These are phyloP conservation scores for Patellifolia procumbens DNA, from an alignment of 179 eudicot species.

Conservation along the genomic window DNA sequence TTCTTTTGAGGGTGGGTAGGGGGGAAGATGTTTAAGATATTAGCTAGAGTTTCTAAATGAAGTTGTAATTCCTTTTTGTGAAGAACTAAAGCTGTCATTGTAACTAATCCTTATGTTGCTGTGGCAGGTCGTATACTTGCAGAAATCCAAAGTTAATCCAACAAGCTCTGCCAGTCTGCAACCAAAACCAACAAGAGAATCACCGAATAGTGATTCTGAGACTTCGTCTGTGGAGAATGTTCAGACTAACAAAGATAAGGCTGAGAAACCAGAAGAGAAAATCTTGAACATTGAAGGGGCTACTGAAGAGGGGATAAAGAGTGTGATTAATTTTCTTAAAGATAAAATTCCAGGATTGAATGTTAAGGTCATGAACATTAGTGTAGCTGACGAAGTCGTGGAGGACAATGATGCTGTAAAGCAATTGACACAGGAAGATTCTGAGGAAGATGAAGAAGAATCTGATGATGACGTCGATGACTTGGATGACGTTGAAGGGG, in stretches of 20 bases:
- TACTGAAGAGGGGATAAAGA: constrained; percentile 87
- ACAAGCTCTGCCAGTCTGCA: constrained; percentile 45
- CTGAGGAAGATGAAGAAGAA: constrained; percentile 43
- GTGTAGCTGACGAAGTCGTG: constrained; percentile 54
- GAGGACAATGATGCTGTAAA: constrained; percentile 64
- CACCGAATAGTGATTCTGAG: constrained; percentile 53
- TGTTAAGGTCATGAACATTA: constrained; percentile 66
- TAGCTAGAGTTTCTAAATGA: not conserved
- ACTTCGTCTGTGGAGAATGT: constrained; percentile 49
- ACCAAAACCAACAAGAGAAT: constrained; percentile 55
- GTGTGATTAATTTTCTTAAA: constrained; percentile 87
- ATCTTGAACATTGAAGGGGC: constrained; percentile 72
- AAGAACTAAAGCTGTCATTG: not conserved
- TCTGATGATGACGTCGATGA: constrained; percentile 56
- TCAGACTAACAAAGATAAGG: constrained; percentile 54
- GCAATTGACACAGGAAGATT: constrained; percentile 56
- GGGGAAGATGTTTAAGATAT: not conserved
- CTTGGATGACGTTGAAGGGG: constrained; percentile 50
- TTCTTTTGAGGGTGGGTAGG: not conserved
- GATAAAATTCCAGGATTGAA: constrained; percentile 92
- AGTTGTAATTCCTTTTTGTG: not conserved
- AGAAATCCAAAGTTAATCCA: constrained; percentile 54
- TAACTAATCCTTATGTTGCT: constrained; percentile 6
- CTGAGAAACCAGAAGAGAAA: constrained; percentile 67
- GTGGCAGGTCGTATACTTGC: constrained; percentile 76